phyloP scores from a whole-genome alignment of 2,329 filamentous ascomycete genomes.

The Cercospora nicotianae region DNA sequence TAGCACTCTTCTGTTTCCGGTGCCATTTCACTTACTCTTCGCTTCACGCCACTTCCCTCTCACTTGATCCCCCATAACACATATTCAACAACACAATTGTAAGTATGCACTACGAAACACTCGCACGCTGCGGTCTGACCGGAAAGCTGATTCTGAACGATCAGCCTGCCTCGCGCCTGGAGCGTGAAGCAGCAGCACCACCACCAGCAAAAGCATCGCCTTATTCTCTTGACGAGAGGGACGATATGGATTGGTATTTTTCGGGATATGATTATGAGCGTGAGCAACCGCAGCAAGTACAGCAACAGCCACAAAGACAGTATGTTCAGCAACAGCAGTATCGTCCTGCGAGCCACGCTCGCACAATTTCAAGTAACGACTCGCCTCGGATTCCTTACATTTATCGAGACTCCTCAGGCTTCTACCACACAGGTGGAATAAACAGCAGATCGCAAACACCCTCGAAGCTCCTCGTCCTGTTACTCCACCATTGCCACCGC shows the following conservation, averaged over 20 bases:
- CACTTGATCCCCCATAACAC: no score
- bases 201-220: background rate
- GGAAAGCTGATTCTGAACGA: constrained; percentile 7
- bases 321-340: background rate
- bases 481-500: background rate
- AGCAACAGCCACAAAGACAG: background rate
- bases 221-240: background rate
- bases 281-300: background rate
- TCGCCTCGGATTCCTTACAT: background rate
- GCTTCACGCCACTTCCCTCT: background rate
- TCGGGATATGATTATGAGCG: background rate
- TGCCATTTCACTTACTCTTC: background rate
- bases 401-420: background rate
- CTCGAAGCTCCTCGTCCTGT: background rate
- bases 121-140: background rate
- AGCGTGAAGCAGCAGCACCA: background rate
- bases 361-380: background rate
- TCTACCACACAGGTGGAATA: background rate
- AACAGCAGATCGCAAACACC: background rate
- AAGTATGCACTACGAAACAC: constrained; percentile 5
- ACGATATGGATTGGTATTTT: constrained; percentile 3
- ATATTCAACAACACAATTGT: background rate
- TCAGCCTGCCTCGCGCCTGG: constrained; percentile 4
- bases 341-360: background rate
- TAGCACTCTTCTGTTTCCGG: background rate